Base-by-base conservation (phyloP, 2,329 filamentous ascomycete genomes). In the Ophiostoma pallidulum region DNA sequence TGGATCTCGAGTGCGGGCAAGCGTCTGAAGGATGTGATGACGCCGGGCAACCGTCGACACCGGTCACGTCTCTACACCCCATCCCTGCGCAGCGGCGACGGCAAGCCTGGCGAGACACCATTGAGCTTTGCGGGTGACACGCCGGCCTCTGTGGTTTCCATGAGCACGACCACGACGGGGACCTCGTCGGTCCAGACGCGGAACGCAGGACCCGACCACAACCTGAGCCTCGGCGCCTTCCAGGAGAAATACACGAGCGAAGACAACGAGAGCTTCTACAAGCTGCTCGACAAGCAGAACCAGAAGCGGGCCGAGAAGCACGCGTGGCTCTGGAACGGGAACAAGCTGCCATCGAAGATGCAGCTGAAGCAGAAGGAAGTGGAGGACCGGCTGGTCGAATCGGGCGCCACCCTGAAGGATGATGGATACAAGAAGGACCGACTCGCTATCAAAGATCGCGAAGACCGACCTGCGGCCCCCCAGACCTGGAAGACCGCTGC, bases 251-350 rank as follows among this genome's bases (percentile, higher is more conserved):
- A 96, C 66, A 98, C 91, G 1, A 95, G 88, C 59, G 92, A 98
- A 64, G 92, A 98, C 63, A 97, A 97, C 60, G 92, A 96, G 62
- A 94, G 86, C 57, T 97, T 98, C 69, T 94, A 95, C 65, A 84
- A 83, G 57, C 73, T 98, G 2, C 71, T 97, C 24, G 92, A 98
- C 66, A 86, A 82, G 59, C 88, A 96, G 60, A 98, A 96, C 60
- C 75, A 82, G 52, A 91, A 89, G 62, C 78, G 75, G 43, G 82
- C 85, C 0, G 83, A 90, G 59, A 94, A 91, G 58, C 86, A 95
- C 60, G 80, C 81, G 1, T 96, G 91, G 85, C 71, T 97, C 39
- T 94, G 89, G 80, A 76, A 80, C 9, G 86, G 82, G 24, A 96
- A 97, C 66, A 91, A 91, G 62, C 77, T 96, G 64, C 84, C 68